A percentile compares a stretch with the other conserved stretches of the same genome.
phyloP scores from a whole-genome alignment of 176 grass and related monocot genomes.

The Leersia perrieri region DNA sequence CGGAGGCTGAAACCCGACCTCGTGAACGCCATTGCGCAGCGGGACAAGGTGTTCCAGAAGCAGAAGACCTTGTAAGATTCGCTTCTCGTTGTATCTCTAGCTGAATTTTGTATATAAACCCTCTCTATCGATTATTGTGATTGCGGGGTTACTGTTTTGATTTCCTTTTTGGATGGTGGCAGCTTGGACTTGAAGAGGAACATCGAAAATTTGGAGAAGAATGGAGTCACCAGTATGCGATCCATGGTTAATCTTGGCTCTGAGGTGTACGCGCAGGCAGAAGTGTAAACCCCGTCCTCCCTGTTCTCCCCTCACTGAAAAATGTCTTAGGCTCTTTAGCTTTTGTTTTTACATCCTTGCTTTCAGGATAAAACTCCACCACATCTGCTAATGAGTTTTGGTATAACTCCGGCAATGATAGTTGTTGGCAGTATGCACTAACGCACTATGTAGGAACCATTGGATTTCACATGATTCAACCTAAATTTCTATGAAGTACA shows the following conservation, averaged over 20 bases:
- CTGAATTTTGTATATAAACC: background rate
- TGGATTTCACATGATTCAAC: background rate
- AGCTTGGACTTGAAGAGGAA: constrained; percentile 92
- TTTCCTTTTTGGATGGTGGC: background rate
- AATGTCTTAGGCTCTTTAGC: background rate
- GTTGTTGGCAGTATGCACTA: background rate
- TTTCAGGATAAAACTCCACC: background rate
- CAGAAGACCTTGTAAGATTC: constrained; percentile 84
- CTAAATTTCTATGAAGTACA: background rate
- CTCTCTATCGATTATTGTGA: background rate
- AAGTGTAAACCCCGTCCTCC: constrained; percentile 62
- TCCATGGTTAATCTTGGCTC: constrained; percentile 94
- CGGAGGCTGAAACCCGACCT: constrained; percentile 72
- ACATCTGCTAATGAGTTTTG: background rate
- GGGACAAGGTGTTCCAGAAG: constrained; percentile 71
- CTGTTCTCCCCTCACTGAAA: background rate
- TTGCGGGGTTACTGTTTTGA: background rate
- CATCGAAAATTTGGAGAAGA: constrained; percentile 84
- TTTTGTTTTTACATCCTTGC: background rate
- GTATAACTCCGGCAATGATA: background rate
- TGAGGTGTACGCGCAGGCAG: constrained; percentile 88
- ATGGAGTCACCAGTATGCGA: constrained; percentile 65
- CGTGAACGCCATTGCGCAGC: constrained; percentile 59
- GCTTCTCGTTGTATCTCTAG: background rate
- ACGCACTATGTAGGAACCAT: background rate